Evolutionary conservation across 2,329 filamentous ascomycete genomes (phyloP), one percentile per base, ranked within the genome.

Genomic region (Trichoderma koningiopsis): DNA sequence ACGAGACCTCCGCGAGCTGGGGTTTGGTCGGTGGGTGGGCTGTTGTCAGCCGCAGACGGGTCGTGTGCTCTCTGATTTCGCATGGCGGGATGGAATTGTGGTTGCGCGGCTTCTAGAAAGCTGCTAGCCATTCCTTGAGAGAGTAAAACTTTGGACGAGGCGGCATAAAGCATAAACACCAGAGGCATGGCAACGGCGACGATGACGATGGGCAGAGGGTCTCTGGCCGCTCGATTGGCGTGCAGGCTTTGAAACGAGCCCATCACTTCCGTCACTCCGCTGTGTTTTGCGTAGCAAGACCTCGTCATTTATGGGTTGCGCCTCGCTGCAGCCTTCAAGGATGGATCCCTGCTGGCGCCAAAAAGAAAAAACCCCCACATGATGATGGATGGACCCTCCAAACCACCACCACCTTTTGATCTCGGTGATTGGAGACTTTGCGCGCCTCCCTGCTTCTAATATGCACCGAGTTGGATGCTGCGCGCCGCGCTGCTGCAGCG

Each of bases 321-420:
- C 66, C 66, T 68, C 57, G 43, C 57, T 68, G 57, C 67, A 57
- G 57, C 57, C 43, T 61, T 49, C 67, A 55, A 61, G 57, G 57
- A 47, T 61, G 24, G 37, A 68, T 49, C 58, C 66, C 31, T 68
- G 56, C 31, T 59, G 43, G 68, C 52, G 61, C 53, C 68, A 59
- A 69, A 61, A 52, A n/a, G 57, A 33, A 43, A 29, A 11, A 58
- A 66, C 61, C 68, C 68, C 68, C 68, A 69, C 68, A 69, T 66
- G 68, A 68, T 68, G 47, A 69, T 69, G 68, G 61, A 69, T 65
- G 68, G 60, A 69, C 60, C 68, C 60, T 69, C 68, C 68, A 59
- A 69, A 58, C 63, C 49, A 52, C 62, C 68, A 65, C 58, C 62
- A 53, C 37, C n/a, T 47, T 49, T 49, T 49, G 47, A 52, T 55